A percentile compares a stretch with the other conserved stretches of the same genome.
phyloP scores from a whole-genome alignment of 192 early-diverging fungal species.

The Gamsiella multidivaricata region DNA sequence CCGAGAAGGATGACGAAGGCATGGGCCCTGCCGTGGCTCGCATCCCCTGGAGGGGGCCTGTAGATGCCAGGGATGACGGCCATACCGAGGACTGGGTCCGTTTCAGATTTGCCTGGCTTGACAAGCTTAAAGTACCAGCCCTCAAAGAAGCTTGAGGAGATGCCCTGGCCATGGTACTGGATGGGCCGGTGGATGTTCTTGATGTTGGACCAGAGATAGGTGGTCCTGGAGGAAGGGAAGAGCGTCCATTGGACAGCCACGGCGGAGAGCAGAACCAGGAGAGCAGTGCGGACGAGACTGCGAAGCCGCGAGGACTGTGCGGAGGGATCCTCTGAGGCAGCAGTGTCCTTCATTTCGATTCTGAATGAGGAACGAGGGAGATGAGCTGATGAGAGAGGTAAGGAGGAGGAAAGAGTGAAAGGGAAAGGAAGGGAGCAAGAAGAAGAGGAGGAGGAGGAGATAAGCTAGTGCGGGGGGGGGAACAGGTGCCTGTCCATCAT shows the following conservation, averaged over 20 bases:
- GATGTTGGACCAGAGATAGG: conserved; percentile 41
- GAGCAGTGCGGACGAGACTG: background rate
- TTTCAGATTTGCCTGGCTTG: conserved; percentile 1
- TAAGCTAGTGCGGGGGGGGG: background rate
- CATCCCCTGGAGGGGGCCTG: conserved; percentile 12
- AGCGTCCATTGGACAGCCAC: conserved; percentile 14
- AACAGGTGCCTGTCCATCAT: too few relatives aligned
- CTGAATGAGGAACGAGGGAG: background rate
- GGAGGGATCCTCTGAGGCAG: too few relatives aligned
- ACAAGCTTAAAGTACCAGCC: conserved; percentile 63
- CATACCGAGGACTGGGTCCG: conserved; percentile 20
- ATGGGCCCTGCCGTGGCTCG: conserved; percentile 27
- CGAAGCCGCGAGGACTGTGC: background rate
- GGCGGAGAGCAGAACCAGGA: conserved; percentile 14
- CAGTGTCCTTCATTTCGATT: background rate
- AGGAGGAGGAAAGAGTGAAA: background rate
- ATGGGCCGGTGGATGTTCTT: conserved; percentile 27
- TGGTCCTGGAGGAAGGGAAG: background rate
- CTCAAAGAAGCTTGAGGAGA: conserved; percentile 52
- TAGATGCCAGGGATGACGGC: conserved; percentile 58
- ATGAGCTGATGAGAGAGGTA: background rate
- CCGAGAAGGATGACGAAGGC: conserved; percentile 57
- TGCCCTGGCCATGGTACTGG: conserved; percentile 49
- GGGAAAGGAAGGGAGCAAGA: background rate
- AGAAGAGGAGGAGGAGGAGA: background rate